Conservation (phyloP, 2,329 filamentous ascomycete genomes). For the Penicillium sp. region DNA sequence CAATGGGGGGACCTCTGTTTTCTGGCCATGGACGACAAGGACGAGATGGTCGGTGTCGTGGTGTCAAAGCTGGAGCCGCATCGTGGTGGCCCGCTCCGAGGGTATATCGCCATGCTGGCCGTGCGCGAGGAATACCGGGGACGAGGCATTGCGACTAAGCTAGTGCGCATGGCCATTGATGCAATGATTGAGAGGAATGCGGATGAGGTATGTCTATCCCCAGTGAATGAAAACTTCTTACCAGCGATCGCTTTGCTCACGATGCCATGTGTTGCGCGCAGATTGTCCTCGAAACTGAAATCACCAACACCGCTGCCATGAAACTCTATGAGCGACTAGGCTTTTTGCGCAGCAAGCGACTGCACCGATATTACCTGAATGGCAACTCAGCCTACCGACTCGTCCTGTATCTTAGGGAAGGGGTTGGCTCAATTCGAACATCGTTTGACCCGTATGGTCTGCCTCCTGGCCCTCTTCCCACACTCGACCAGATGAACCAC, state of each 20-base stretch:
- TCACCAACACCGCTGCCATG: conserved; percentile 86
- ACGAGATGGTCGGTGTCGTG: conserved; percentile 78
- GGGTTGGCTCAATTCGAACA: conserved; percentile 51
- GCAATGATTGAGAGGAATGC: conserved; percentile 82
- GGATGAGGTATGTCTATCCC: conserved; percentile 65
- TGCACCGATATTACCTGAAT: conserved; percentile 95
- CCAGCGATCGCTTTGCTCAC: conserved; percentile 19
- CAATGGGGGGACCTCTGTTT: conserved; percentile 98
- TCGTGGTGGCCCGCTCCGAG: conserved; percentile 80
- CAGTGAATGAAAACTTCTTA: background rate
- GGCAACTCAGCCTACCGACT: conserved; percentile 92
- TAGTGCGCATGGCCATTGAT: conserved; percentile 89
- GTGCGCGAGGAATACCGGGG: conserved; percentile 79
- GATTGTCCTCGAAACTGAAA: conserved; percentile 94
- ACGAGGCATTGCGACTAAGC: conserved; percentile 80
- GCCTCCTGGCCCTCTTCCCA: conserved; percentile 21
- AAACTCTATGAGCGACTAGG: conserved; percentile 90
- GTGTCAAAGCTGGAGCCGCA: conserved; percentile 94
- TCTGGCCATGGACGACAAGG: conserved; percentile 64
- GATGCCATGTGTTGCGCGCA: conserved; percentile 28
- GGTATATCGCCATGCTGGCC: conserved; percentile 99
- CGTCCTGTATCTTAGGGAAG: conserved; percentile 75
- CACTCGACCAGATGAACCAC: conserved; percentile 16
- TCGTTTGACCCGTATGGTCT: conserved; percentile 40
- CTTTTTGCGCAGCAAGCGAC: conserved; percentile 86